Evolutionary conservation across 148 eudicot species (phyloP).

Genomic region (Diospyros kaki): DNA sequence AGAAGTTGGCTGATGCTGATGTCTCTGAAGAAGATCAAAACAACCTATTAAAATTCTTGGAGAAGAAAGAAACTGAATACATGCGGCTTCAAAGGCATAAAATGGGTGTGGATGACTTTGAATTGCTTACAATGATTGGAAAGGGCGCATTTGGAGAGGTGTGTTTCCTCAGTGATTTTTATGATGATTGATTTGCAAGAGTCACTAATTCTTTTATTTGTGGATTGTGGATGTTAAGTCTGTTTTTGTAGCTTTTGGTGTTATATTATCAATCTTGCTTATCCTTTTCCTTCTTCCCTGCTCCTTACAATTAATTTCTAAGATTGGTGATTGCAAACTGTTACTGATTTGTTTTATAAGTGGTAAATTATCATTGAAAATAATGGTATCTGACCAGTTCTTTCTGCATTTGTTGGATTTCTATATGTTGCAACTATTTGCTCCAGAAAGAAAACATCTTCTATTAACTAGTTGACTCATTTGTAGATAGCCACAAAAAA

Average conservation of each 20-base stretch:
- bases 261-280: not conserved
- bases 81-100: constrained; percentile 98
- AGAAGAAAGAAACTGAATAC: constrained; percentile 95
- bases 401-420: not conserved
- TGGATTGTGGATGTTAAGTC: not conserved
- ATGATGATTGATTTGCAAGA: not conserved
- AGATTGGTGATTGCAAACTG: not conserved
- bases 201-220: not conserved
- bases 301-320: not conserved
- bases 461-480: not conserved
- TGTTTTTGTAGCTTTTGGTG: not conserved
- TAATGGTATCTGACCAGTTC: not conserved
- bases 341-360: no score
- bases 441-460: not conserved
- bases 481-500: not conserved
- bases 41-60: constrained; percentile 77
- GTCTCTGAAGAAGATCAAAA: constrained; percentile 93
- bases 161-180: constrained; percentile 16
- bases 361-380: not conserved
- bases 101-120: constrained; percentile 97
- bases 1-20: constrained; percentile 91
- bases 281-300: not conserved
- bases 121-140: constrained; percentile 92
- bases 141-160: constrained; percentile 99
- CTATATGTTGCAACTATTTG: not conserved